These are phyloP conservation scores for Rhodotorula glutinis DNA, from an alignment of 1,284 basidiomycete species.

Conservation along the genomic window DNA sequence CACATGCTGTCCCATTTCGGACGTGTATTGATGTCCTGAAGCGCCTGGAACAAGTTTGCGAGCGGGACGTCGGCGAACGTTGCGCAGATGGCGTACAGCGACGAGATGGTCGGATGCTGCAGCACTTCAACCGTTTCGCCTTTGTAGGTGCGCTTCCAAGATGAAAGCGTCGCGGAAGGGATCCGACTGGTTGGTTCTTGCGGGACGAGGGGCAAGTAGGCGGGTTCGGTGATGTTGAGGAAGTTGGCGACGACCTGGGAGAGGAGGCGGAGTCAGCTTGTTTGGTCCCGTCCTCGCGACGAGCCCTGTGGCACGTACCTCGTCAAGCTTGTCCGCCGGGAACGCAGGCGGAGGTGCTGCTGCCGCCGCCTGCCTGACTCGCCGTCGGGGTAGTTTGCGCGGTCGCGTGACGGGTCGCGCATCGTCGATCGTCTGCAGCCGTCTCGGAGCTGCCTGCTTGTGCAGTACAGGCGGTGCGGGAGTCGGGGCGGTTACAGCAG, in stretches of 20 bases:
- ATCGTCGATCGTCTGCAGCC: neutral
- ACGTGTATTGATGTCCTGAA: constrained; percentile 29
- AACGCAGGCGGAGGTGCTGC: constrained; percentile 11
- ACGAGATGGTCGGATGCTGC: constrained; percentile 27
- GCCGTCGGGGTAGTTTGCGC: neutral
- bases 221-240: constrained; percentile 25
- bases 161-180: constrained; percentile 15
- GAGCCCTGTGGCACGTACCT: neutral
- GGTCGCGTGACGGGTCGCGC: neutral
- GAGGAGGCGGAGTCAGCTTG: neutral
- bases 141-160: constrained; percentile 20
- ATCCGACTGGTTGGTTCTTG: constrained; percentile 9
- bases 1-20: constrained; percentile 39
- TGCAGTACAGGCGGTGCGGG: too few species aligned
- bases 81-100: constrained; percentile 36
- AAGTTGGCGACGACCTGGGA: constrained; percentile 26
- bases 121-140: constrained; percentile 19
- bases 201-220: constrained; percentile 20
- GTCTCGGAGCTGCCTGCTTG: neutral
- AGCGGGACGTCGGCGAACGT: constrained; percentile 38
- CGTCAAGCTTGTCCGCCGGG: constrained; percentile 25
- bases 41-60: constrained; percentile 36
- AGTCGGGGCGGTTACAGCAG: too few species aligned
- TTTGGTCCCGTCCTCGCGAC: neutral
- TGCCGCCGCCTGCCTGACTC: neutral